Evolutionary conservation across 495 filamentous ascomycete genomes (phyloP), one percentile per base, ranked within the genome.

Genomic region (Trichoderma virens): DNA sequence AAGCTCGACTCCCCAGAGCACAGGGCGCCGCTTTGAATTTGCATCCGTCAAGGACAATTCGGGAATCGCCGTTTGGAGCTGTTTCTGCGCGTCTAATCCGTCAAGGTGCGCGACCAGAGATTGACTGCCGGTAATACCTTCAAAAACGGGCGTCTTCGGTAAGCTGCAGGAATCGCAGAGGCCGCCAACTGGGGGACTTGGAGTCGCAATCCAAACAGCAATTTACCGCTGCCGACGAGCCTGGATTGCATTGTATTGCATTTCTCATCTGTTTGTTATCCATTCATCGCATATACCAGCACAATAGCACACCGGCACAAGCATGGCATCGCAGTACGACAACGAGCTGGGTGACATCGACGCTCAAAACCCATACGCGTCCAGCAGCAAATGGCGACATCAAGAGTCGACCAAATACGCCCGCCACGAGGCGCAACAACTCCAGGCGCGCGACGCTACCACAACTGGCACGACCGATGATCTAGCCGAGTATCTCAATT

Each of bases 401-500:
- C 75, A 80, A 64, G 82, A 84, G 65, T 83, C 81, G 3, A 70
- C 75, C 5, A 74, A 79, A 31, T 84, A 72, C 64, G 75, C 75
- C 18, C 73, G 69, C 20, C 73, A 77, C 56, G 73, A 68, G 27
- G 63, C 63, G 14, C 64, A 38, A n/a, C n/a, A n/a, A 16, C 63
- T 64, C 30, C 34, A 43, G 34, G 61, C 79, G 3, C 75, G 77
- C 60, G 78, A 78, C 23, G 70, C 78, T 54, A 72, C 75, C 61
- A 69, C 74, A n/a, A 74, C 67, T 61, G 64, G 67, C 25, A 67
- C 71, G 47, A 79, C 79, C 51, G 69, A 65, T 60, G 79, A 82
- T 32, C 76, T 84, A 6, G 77, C 80, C 65, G 70, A 78, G 64
- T 83, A 81, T 60, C 69, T 84, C 8, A 83, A 84, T 66, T 72